These are phyloP conservation scores for Exserohilum turcica DNA, from an alignment of 2,329 filamentous ascomycete species.

Conservation along the genomic window DNA sequence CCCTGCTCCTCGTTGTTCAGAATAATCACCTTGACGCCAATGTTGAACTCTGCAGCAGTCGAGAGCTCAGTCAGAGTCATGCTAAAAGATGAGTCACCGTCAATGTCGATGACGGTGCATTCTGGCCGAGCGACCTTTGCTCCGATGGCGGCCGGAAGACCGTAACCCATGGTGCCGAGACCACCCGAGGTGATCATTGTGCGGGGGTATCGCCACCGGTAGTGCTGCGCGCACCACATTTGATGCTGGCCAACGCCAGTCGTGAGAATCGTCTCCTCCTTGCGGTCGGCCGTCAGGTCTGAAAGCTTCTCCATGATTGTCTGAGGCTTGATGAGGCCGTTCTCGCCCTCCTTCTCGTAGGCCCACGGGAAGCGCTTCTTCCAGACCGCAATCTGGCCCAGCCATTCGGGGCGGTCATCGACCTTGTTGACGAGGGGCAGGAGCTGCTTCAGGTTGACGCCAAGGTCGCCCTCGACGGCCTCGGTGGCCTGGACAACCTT, in stretches of 20 bases:
- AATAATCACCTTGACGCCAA: conserved; percentile 92
- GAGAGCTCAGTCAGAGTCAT: conserved; percentile 97
- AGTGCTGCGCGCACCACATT: conserved; percentile 98
- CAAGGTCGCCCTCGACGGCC: conserved; percentile 91
- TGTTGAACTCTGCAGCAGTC: conserved; percentile 93
- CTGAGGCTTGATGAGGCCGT: conserved; percentile 91
- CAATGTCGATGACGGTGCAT: conserved; percentile 89
- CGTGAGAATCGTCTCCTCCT: conserved; percentile 83
- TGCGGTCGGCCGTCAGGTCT: conserved; percentile 77
- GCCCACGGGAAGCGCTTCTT: conserved; percentile 88
- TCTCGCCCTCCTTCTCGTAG: conserved; percentile 77
- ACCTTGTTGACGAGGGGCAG: conserved; percentile 72
- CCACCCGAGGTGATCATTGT: conserved; percentile 97
- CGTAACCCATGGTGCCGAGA: conserved; percentile 94
- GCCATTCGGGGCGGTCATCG: conserved; percentile 80
- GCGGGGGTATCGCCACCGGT: conserved; percentile 88
- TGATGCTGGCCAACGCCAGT: conserved; percentile 98
- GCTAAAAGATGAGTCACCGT: conserved; percentile 98
- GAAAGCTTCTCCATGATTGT: conserved; percentile 89
- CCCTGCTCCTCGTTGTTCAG: conserved; percentile 98
- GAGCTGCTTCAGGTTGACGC: conserved; percentile 74
- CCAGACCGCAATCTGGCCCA: conserved; percentile 85
- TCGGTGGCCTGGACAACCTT: conserved; percentile 97
- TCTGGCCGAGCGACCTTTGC: conserved; percentile 86
- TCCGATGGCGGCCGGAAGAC: conserved; percentile 91